These are phyloP conservation scores for Amesomyces nigricolor DNA, from an alignment of 2,329 filamentous ascomycete species.

Conservation along the genomic window DNA sequence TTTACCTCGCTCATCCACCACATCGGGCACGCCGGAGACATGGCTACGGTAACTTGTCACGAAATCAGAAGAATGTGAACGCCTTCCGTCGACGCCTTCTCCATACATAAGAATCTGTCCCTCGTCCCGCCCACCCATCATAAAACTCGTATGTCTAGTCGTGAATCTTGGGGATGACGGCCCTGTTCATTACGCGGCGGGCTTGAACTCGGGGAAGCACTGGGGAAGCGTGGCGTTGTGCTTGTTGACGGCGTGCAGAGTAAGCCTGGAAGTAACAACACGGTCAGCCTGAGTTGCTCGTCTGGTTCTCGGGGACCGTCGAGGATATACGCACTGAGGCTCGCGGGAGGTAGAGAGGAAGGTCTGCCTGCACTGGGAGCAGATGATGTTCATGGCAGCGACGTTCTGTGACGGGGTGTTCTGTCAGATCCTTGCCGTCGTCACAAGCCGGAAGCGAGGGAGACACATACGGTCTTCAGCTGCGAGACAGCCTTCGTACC, in stretches of 20 bases:
- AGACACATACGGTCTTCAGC: conserved; percentile 56
- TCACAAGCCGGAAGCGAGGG: background rate
- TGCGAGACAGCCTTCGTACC: conserved; percentile 58
- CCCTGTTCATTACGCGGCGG: conserved; percentile 16
- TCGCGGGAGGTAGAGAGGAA: conserved; percentile 73
- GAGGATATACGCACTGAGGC: conserved; percentile 52
- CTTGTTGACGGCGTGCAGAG: conserved; percentile 69
- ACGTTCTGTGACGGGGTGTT: conserved; percentile 50
- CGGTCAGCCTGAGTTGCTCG: background rate
- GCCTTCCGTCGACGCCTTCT: conserved; percentile 12
- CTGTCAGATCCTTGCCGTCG: background rate
- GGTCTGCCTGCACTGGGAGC: conserved; percentile 68
- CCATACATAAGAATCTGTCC: background rate
- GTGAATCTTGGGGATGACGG: background rate
- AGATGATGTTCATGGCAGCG: conserved; percentile 70
- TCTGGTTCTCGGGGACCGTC: background rate
- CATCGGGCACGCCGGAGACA: background rate
- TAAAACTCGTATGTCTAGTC: conserved; percentile 13
- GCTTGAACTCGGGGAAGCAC: conserved; percentile 58
- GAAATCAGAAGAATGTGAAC: conserved; percentile 8
- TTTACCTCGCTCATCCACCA: background rate
- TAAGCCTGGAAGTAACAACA: conserved; percentile 45
- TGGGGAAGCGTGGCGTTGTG: conserved; percentile 66
- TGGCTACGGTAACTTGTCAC: background rate
- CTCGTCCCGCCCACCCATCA: conserved; percentile 3